A percentile compares a stretch with the other conserved stretches of the same genome.
Evolutionary conservation across 2,329 filamentous ascomycete genomes (phyloP).

Genomic region (Nemania serpens): DNA sequence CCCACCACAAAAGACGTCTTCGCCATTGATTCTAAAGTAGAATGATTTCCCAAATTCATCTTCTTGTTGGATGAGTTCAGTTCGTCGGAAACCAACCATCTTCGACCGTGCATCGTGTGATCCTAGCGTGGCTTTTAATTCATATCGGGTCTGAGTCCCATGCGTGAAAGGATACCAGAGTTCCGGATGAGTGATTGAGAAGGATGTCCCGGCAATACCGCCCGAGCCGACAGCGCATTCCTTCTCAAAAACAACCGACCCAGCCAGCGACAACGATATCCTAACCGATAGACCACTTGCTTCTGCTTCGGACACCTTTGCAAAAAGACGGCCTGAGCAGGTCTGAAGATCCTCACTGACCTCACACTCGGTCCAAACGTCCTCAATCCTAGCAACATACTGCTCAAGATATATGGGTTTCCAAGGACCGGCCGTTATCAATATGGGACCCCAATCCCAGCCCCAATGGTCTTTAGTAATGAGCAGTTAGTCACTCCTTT

Average conservation of each 20-base stretch:
- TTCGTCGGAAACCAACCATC: conserved; percentile 61
- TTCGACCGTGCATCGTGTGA: conserved; percentile 44
- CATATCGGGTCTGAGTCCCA: conserved; percentile 56
- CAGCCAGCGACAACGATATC: conserved; percentile 36
- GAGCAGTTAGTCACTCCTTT: neutral
- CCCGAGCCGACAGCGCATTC: conserved; percentile 24
- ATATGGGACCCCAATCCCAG: conserved; percentile 72
- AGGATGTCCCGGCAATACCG: conserved; percentile 33
- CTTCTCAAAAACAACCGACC: conserved; percentile 29
- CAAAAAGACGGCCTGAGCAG: conserved; percentile 45
- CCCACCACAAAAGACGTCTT: conserved; percentile 44
- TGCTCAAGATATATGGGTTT: conserved; percentile 67
- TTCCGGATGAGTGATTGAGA: conserved; percentile 51
- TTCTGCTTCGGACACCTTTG: conserved; percentile 42
- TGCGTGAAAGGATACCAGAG: conserved; percentile 47
- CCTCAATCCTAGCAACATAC: conserved; percentile 61
- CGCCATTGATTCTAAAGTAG: conserved; percentile 44
- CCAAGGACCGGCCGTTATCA: conserved; percentile 70
- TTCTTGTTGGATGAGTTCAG: conserved; percentile 49
- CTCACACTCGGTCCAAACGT: conserved; percentile 55
- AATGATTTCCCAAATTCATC: conserved; percentile 49
- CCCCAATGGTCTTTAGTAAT: conserved; percentile 53
- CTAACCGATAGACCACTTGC: conserved; percentile 36
- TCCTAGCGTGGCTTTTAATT: conserved; percentile 38
- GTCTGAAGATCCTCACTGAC: conserved; percentile 44